These are phyloP conservation scores for Polytrichum commune DNA, from an alignment of 225 moss, liverwort and hornwort genomes.

Conservation along the genomic window DNA sequence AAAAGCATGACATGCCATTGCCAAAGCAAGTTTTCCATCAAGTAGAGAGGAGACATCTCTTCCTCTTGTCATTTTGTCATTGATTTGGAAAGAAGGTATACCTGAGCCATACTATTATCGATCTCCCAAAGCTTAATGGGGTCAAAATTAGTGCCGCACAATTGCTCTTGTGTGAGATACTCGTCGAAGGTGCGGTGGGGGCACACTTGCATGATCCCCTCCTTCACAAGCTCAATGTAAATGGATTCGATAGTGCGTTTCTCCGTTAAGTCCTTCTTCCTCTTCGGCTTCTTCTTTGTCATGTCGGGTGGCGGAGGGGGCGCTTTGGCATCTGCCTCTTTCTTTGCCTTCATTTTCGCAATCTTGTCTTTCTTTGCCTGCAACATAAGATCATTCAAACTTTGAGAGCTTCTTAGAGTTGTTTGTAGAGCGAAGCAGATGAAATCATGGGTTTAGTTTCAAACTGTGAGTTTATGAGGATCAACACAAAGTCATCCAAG, in stretches of 20 bases:
- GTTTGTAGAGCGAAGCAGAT: too few relatives aligned
- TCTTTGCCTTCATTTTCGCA: slow-evolving; percentile 64
- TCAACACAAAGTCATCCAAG: too few relatives aligned
- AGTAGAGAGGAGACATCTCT: too few relatives aligned
- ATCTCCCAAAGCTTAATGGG: slow-evolving; percentile 47
- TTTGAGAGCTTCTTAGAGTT: too few relatives aligned
- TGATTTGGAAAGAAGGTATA: slow-evolving; percentile 2
- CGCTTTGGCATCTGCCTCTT: slow-evolving; percentile 46
- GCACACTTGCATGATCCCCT: slow-evolving; percentile 68
- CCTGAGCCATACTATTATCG: slow-evolving; percentile 83
- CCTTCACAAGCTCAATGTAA: slow-evolving; percentile 57
- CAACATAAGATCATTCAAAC: background rate
- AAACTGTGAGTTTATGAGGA: too few relatives aligned
- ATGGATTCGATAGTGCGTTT: slow-evolving; percentile 65
- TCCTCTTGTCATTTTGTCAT: too few relatives aligned
- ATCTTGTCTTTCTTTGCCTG: slow-evolving; percentile 63
- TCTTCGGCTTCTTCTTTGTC: slow-evolving; percentile 41
- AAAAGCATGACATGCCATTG: too few relatives aligned
- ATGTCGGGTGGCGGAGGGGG: slow-evolving; percentile 15
- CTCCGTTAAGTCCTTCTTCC: slow-evolving; percentile 60
- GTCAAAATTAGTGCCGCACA: slow-evolving; percentile 23
- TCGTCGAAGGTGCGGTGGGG: slow-evolving; percentile 79
- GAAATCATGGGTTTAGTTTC: too few relatives aligned
- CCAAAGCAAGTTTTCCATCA: too few relatives aligned
- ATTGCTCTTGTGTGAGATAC: slow-evolving; percentile 56